phyloP scores from a whole-genome alignment of 2,329 filamentous ascomycete species.

The Fusarium illudens region DNA sequence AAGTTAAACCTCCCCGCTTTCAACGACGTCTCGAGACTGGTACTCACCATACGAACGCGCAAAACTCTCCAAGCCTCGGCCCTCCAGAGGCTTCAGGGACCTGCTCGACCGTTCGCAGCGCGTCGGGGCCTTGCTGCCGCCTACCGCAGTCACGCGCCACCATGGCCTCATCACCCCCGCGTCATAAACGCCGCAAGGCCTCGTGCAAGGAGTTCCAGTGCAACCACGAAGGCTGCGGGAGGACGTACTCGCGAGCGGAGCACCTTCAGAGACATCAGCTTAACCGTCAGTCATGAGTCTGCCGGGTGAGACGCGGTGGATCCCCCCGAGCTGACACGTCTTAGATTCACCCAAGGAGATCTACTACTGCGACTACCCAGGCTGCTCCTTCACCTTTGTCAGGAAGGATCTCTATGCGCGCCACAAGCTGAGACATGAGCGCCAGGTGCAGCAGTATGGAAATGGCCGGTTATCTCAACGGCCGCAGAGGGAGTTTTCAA shows the following conservation, averaged over 20 bases:
- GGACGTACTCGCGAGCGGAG: conserved; percentile 42
- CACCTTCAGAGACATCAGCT: conserved; percentile 42
- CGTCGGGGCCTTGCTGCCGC: conserved; percentile 15
- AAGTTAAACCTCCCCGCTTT: conserved; percentile 1
- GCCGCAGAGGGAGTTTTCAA: conserved; percentile 39
- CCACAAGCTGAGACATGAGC: conserved; percentile 41
- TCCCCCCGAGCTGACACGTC: conserved; percentile 17
- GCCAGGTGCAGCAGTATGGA: conserved; percentile 40
- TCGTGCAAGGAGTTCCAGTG: conserved; percentile 44
- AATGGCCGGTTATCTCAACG: conserved; percentile 40
- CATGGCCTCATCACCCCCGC: conserved; percentile 42
- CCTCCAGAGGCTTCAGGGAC: neutral
- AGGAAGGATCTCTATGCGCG: conserved; percentile 43
- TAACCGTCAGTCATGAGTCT: conserved; percentile 31
- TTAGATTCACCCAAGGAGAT: conserved; percentile 44
- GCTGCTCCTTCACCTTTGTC: conserved; percentile 43
- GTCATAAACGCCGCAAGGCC: conserved; percentile 44
- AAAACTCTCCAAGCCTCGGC: neutral
- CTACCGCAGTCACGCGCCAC: conserved; percentile 22
- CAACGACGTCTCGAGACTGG: neutral
- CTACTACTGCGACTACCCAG: conserved; percentile 43
- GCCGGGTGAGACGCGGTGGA: neutral
- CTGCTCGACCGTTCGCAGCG: neutral
- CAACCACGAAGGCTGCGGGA: conserved; percentile 43
- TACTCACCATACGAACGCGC: neutral